phyloP scores from a whole-genome alignment of 148 eudicot species.

The Chenopodium suecicum region DNA sequence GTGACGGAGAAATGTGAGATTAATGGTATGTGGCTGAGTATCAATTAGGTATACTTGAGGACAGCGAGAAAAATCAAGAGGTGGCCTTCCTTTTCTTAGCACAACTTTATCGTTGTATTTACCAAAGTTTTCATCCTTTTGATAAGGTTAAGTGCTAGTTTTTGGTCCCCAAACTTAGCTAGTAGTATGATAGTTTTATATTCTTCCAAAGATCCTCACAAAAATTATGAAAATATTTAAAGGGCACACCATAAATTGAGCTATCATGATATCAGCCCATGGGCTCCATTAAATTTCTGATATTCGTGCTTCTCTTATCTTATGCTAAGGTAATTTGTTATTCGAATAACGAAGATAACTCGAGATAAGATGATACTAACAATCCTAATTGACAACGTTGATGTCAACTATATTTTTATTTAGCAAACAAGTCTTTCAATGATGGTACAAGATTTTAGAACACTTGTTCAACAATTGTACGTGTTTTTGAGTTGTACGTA shows the following conservation, averaged over 20 bases:
- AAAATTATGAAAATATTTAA: no score
- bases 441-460: no score
- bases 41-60: background rate
- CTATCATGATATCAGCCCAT: background rate
- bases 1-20: background rate
- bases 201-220: background rate
- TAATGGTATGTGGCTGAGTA: background rate
- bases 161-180: constrained; percentile 1
- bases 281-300: background rate
- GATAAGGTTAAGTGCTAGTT: constrained; percentile 6
- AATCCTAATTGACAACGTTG: no score
- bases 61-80: constrained; percentile 8
- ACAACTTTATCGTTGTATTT: background rate
- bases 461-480: no score
- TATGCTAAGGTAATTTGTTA: no score
- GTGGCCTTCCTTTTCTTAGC: background rate
- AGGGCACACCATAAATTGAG: background rate
- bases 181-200: background rate
- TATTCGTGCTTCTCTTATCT: no score
- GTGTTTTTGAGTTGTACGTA: no score
- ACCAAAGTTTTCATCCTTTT: background rate
- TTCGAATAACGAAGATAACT: no score
- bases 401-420: no score
- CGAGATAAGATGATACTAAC: no score
- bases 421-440: no score